Evolutionary conservation across 2,329 filamentous ascomycete species (phyloP).

Genomic region (Alternaria sp.): DNA sequence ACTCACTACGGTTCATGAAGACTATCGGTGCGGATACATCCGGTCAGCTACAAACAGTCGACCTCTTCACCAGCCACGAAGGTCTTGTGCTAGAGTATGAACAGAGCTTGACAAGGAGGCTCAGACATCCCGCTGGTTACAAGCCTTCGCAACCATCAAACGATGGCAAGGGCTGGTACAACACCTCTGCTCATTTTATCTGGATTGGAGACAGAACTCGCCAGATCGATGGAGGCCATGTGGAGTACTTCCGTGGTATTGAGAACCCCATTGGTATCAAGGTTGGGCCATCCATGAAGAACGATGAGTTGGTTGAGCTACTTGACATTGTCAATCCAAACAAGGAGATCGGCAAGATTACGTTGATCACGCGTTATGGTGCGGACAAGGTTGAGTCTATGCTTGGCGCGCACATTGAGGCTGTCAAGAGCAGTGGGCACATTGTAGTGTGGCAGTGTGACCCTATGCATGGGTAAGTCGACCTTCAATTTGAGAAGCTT

Average conservation of each 20-base stretch:
- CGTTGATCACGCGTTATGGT: conserved; percentile 94
- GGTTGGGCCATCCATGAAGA: conserved; percentile 85
- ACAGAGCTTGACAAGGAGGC: conserved; percentile 79
- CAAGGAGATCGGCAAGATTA: conserved; percentile 89
- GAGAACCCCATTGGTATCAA: conserved; percentile 97
- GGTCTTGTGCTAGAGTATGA: conserved; percentile 95
- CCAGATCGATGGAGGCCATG: conserved; percentile 90
- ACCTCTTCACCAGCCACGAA: conserved; percentile 95
- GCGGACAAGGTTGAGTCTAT: conserved; percentile 77
- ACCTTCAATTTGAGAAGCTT: not conserved
- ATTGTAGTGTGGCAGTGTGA: conserved; percentile 96
- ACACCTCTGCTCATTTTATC: conserved; percentile 95
- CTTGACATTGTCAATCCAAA: conserved; percentile 86
- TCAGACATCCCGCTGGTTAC: conserved; percentile 69
- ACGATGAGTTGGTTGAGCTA: conserved; percentile 77
- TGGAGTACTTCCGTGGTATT: conserved; percentile 97
- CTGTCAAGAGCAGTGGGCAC: conserved; percentile 81
- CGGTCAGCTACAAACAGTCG: conserved; percentile 86
- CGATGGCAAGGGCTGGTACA: conserved; percentile 76
- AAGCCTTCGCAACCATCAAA: conserved; percentile 36
- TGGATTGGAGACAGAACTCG: conserved; percentile 98
- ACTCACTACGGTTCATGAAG: conserved; percentile 92
- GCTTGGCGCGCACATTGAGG: conserved; percentile 85
- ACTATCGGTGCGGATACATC: conserved; percentile 90
- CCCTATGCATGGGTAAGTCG: conserved; percentile 85